Evolutionary conservation across 2,329 filamentous ascomycete species (phyloP).

Genomic region (Colletotrichum sp.): DNA sequence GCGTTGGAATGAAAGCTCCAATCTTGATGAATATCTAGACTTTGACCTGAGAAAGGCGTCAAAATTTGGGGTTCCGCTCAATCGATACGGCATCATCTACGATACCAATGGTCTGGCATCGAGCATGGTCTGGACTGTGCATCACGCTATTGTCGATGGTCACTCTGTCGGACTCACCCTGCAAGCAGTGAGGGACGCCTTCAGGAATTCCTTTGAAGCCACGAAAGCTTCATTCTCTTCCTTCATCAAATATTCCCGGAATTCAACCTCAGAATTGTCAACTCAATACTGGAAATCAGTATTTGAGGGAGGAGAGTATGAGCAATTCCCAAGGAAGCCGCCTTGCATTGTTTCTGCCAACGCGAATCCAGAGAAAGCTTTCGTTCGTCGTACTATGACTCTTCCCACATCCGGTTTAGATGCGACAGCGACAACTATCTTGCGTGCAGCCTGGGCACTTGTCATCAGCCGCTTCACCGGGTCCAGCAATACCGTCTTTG

Average conservation of each 20-base stretch:
- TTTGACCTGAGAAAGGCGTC: not conserved
- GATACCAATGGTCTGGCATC: not conserved
- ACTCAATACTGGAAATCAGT: slow-evolving; percentile 11
- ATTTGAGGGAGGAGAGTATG: not conserved
- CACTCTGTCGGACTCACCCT: slow-evolving; percentile 7
- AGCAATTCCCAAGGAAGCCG: not conserved
- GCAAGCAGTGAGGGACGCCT: not conserved
- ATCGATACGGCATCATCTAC: slow-evolving; percentile 23
- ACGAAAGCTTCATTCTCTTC: not conserved
- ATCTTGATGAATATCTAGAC: not conserved
- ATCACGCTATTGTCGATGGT: slow-evolving; percentile 16
- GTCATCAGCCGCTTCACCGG: slow-evolving; percentile 41
- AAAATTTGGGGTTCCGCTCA: slow-evolving; percentile 21
- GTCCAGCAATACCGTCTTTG: slow-evolving; percentile 41
- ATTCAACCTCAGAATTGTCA: not conserved
- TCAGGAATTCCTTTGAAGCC: not conserved
- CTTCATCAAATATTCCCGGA: slow-evolving; percentile 16
- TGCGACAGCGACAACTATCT: not conserved
- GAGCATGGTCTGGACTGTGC: slow-evolving; percentile 24
- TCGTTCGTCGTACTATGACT: not conserved
- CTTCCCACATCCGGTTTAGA: not conserved
- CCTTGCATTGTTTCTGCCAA: not conserved
- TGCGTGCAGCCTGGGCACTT: slow-evolving; percentile 44
- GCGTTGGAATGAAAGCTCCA: slow-evolving; percentile 6
- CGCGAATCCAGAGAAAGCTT: not conserved